Percentiles rank a stretch among this genome's conserved stretches.
These are phyloP conservation scores for Picea glauca DNA, from an alignment of 75 land plant genomes.

Conservation along the genomic window DNA sequence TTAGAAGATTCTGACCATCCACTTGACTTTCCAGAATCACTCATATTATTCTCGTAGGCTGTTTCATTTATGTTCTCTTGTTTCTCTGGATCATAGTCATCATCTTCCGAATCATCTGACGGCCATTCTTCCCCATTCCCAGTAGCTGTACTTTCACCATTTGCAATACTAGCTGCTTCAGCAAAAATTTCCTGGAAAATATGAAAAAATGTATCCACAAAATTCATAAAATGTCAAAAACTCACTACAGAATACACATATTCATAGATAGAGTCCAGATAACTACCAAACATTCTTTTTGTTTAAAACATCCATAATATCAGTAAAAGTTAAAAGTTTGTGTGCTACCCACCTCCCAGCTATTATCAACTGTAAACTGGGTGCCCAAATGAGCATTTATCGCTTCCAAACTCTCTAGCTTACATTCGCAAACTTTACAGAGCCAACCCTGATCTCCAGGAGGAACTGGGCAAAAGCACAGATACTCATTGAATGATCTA, in stretches of 20 bases:
- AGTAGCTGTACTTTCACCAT: slow-evolving; percentile 19
- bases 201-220: slow-evolving; percentile 8
- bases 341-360: slow-evolving; percentile 61
- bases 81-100: slow-evolving; percentile 73
- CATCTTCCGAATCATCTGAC: slow-evolving; percentile 87
- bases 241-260: neutral
- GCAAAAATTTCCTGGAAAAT: slow-evolving; percentile 60
- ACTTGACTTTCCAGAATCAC: slow-evolving; percentile 25
- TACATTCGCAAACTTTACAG: slow-evolving; percentile 75
- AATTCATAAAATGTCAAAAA: neutral
- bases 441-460: slow-evolving; percentile 90
- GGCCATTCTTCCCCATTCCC: slow-evolving; percentile 63
- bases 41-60: slow-evolving; percentile 18
- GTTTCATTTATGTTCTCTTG: slow-evolving; percentile 22
- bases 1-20: slow-evolving; percentile 36
- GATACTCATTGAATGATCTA: neutral
- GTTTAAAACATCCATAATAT: neutral
- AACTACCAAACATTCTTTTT: neutral
- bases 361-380: slow-evolving; percentile 41
- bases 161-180: slow-evolving; percentile 53
- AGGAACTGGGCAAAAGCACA: slow-evolving; percentile 50
- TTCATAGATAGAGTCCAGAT: neutral
- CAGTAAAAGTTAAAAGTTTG: neutral
- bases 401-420: slow-evolving; percentile 63
- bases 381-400: slow-evolving; percentile 87